Evolutionary conservation across 2,329 filamentous ascomycete genomes (phyloP).

Genomic region (Malbranchea zuffiana): DNA sequence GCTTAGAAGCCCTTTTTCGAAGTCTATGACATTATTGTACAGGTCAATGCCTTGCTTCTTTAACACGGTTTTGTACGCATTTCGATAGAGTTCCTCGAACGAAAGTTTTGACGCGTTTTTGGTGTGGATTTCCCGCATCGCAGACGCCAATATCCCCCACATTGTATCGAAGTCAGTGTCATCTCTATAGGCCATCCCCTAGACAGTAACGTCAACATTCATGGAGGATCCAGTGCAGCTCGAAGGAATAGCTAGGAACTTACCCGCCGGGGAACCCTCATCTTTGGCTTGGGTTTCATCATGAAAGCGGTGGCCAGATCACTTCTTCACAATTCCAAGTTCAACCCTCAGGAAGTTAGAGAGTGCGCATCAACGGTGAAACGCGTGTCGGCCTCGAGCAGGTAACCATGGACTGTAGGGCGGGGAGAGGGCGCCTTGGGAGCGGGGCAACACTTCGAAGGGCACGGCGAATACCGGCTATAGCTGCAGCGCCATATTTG

Average conservation of each 20-base stretch:
- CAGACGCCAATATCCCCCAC: conserved; percentile 66
- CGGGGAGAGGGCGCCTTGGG: no score
- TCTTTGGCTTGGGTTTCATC: conserved; percentile 50
- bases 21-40: conserved; percentile 67
- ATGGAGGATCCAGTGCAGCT: neutral
- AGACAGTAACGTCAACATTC: conserved; percentile 6
- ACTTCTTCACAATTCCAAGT: no score
- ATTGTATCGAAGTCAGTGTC: conserved; percentile 74
- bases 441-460: no score
- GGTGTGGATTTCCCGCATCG: conserved; percentile 77
- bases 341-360: no score
- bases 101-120: conserved; percentile 83
- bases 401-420: no score
- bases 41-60: conserved; percentile 74
- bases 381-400: no score
- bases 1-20: conserved; percentile 73
- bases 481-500: no score
- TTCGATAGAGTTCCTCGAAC: conserved; percentile 90
- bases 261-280: conserved; percentile 57
- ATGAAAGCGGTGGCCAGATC: conserved; percentile 18
- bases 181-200: conserved; percentile 45
- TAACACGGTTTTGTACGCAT: conserved; percentile 85
- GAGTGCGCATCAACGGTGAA: no score
- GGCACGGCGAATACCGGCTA: no score
- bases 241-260: conserved; percentile 24